phyloP scores from a whole-genome alignment of 805 yeast genomes.

The Candida piceae region DNA sequence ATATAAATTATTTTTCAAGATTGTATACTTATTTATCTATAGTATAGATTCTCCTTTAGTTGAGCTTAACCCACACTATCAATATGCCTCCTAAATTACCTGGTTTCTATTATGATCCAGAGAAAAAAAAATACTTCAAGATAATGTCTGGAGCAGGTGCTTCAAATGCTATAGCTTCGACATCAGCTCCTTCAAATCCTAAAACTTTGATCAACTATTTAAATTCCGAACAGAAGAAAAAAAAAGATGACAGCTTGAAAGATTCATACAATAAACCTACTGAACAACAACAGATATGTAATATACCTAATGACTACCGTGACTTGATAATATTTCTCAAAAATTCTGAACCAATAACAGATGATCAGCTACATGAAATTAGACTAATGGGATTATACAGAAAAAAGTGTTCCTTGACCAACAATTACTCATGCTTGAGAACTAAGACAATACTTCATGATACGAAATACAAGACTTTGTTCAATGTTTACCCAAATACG shows the following conservation, averaged over 20 bases:
- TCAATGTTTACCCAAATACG: too few species aligned
- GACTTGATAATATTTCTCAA: not conserved
- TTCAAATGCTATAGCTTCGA: slow-evolving; percentile 1
- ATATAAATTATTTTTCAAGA: too few species aligned
- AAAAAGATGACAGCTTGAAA: not conserved
- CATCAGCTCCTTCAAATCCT: not conserved
- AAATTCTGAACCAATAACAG: not conserved
- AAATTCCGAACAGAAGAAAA: not conserved
- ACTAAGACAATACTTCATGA: too few species aligned
- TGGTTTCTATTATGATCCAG: slow-evolving; percentile 19
- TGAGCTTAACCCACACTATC: too few species aligned
- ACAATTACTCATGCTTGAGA: not conserved
- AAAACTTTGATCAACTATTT: not conserved
- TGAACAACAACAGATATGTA: not conserved
- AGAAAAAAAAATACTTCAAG: slow-evolving; percentile 16
- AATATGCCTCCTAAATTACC: slow-evolving; percentile 10
- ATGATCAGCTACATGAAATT: not conserved
- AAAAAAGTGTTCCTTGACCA: not conserved
- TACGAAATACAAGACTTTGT: too few species aligned
- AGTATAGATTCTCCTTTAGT: too few species aligned
- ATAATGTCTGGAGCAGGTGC: slow-evolving; percentile 5
- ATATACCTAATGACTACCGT: not conserved
- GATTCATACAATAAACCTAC: not conserved
- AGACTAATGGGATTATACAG: not conserved
- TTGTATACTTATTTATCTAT: too few species aligned